These are phyloP conservation scores for Fusarium albosuccineum DNA, from an alignment of 2,329 filamentous ascomycete genomes.

Conservation along the genomic window DNA sequence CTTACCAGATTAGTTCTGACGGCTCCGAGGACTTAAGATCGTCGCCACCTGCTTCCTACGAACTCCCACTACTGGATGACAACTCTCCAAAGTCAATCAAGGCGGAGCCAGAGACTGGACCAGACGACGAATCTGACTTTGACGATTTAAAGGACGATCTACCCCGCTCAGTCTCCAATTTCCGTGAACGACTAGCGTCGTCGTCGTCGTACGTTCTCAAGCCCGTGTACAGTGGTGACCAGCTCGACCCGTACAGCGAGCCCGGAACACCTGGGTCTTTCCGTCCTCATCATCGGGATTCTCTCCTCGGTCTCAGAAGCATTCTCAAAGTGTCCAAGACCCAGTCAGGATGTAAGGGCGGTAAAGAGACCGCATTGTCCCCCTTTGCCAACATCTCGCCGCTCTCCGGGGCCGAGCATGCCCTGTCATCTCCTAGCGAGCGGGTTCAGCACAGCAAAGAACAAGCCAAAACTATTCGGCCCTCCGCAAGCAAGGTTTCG, in stretches of 20 bases:
- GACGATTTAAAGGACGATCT: background rate
- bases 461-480: slow-evolving; percentile 22
- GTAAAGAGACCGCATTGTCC: background rate
- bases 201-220: slow-evolving; percentile 27
- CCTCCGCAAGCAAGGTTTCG: slow-evolving; percentile 17
- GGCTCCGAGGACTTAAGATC: slow-evolving; percentile 4
- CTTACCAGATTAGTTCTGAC: background rate
- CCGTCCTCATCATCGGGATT: slow-evolving; percentile 36
- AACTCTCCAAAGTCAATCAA: background rate
- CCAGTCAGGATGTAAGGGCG: background rate
- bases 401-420: slow-evolving; percentile 12
- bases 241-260: slow-evolving; percentile 7
- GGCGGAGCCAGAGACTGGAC: background rate
- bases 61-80: background rate
- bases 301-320: slow-evolving; percentile 34
- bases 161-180: background rate
- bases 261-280: slow-evolving; percentile 23
- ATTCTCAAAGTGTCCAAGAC: slow-evolving; percentile 35
- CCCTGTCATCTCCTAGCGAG: slow-evolving; percentile 31
- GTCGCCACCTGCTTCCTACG: slow-evolving; percentile 21
- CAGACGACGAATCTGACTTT: background rate
- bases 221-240: slow-evolving; percentile 35
- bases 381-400: slow-evolving; percentile 11
- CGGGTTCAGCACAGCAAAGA: slow-evolving; percentile 30
- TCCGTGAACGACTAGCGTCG: background rate